Evolutionary conservation across 495 filamentous ascomycete species (phyloP), one percentile per base, ranked within the genome.

Genomic region (Lasiosphaeris hirsuta): DNA sequence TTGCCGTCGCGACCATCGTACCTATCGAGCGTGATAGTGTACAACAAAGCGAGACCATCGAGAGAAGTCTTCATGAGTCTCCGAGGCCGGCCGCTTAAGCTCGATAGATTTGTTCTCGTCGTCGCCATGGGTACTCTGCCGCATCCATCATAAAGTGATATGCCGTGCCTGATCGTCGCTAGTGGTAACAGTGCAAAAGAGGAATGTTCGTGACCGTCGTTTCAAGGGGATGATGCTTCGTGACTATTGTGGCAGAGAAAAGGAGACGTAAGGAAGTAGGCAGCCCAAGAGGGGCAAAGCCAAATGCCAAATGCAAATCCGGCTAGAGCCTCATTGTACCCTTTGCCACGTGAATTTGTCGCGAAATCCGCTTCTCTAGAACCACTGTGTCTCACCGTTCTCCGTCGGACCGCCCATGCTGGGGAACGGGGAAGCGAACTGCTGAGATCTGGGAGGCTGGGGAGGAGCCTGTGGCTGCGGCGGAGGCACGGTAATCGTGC

Each of bases 11-110:
- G 41, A 60, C 57, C 44, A 35, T 48, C 23, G 48, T 53, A 59
- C 51, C 61, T 49, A 65, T 64, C 67, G 67, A 68, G 67, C 60
- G 48, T 62, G 57, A 61, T 70, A 71, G 62, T 71, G 68, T 71
- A 71, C 66, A 71, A 71, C 68, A 66, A 67, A 71, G 68, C 62
- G 56, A 53, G 42, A 51, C 60, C 46, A 42, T 39, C 58, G 42
- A 60, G 50, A 39, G 19, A 36, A 51, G 33, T 37, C 56, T 39
- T 58, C 55, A 42, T 54, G 15, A 59, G 52, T 56, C 30, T 56
- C 47, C 57, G 45, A 42, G 18, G 46, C 23, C 23, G 23, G 23
- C 38, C 38, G 56, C 62, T 65, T 61, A 62, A 51, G 60, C 63
- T 68, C 65, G 63, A 60, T 63, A 56, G 60, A 39, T 36, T 39